Percentiles rank a stretch among this genome's conserved stretches.
These are phyloP conservation scores for Terfezia claveryi DNA, from an alignment of 495 filamentous ascomycete genomes.

Conservation along the genomic window DNA sequence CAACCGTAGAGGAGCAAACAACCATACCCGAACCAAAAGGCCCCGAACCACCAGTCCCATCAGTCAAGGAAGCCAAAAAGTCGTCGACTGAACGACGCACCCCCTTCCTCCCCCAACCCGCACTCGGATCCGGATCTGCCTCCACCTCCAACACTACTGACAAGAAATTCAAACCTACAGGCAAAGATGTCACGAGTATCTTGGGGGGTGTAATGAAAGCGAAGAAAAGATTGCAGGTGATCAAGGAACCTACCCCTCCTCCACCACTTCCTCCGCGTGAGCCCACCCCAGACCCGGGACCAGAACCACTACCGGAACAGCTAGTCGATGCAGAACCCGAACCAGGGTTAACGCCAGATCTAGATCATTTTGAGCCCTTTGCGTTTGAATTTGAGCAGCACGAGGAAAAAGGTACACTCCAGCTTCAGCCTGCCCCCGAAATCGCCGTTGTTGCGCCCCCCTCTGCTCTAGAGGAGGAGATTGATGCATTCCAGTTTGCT, in stretches of 20 bases:
- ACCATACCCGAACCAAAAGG: no score
- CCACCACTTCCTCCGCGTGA: not conserved
- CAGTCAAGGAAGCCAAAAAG: no score
- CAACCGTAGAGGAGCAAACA: no score
- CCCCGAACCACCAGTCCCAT: no score
- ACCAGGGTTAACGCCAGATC: not conserved
- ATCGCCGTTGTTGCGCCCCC: no score
- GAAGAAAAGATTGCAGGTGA: not conserved
- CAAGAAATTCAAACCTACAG: not conserved
- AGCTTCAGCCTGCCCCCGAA: no score
- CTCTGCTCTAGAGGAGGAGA: no score
- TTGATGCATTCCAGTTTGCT: no score
- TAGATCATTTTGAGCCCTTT: not conserved
- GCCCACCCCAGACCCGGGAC: not conserved
- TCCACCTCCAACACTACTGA: no score
- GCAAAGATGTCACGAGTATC: not conserved
- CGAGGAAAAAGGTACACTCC: not conserved
- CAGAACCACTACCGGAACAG: not conserved
- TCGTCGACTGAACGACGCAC: no score
- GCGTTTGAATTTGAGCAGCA: not conserved
- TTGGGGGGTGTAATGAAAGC: not conserved
- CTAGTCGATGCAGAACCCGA: not conserved
- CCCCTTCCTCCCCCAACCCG: no score
- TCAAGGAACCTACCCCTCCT: not conserved
- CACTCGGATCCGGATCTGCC: no score